Evolutionary conservation across 78 protist genomes (phyloP).

Genomic region (Dictyostelium intermedium): DNA sequence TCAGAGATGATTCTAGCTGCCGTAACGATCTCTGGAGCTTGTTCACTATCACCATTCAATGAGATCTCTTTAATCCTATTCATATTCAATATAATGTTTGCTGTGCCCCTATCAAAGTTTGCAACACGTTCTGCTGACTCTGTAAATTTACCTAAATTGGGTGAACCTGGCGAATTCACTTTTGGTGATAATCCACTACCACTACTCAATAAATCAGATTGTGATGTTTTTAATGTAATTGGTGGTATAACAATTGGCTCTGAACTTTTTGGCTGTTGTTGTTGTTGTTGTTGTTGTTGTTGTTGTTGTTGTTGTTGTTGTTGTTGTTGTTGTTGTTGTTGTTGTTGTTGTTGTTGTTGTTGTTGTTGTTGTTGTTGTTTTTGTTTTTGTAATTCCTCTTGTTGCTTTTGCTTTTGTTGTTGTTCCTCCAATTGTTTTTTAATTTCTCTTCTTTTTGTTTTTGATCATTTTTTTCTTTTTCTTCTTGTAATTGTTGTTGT

Average conservation of each 20-base stretch:
- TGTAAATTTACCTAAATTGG: background rate
- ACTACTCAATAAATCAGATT: background rate
- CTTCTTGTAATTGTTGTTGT: background rate
- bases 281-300: background rate
- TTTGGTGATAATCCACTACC: constrained; percentile 12
- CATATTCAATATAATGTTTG: constrained; percentile 13
- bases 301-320: background rate
- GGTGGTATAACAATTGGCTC: background rate
- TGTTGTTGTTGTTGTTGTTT: constrained; percentile 25
- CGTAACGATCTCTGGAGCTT: background rate
- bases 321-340: background rate
- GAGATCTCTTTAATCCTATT: constrained; percentile 37
- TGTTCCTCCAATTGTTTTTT: background rate
- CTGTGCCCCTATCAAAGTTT: background rate
- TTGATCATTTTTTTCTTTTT: background rate
- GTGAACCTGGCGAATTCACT: background rate
- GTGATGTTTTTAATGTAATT: background rate
- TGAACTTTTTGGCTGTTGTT: background rate
- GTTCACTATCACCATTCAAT: constrained; percentile 34
- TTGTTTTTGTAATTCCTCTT: background rate
- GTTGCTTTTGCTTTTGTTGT: constrained; percentile 21
- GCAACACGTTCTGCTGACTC: constrained; percentile 5
- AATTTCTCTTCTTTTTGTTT: background rate
- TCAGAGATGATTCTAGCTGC: constrained; percentile 58
- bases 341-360: background rate